These are phyloP conservation scores for Turritis glabra DNA, from an alignment of 345 rosid genomes.

Conservation along the genomic window DNA sequence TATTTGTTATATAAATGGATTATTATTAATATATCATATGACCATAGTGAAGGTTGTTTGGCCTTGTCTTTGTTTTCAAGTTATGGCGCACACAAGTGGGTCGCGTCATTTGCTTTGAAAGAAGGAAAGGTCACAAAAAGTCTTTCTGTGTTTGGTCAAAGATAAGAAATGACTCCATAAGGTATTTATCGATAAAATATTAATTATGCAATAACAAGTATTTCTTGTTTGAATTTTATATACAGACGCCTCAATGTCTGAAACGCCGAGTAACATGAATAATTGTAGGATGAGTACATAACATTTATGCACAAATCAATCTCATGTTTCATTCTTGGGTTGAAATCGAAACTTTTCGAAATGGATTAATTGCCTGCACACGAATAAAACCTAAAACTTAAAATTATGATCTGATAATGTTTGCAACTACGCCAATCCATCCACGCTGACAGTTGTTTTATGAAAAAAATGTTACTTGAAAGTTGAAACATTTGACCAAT, in stretches of 20 bases:
- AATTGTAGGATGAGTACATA: too few species aligned
- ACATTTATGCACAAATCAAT: too few species aligned
- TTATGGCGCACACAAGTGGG: conserved; percentile 1
- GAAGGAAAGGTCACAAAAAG: neutral
- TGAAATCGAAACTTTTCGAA: neutral
- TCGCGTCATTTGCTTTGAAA: conserved; percentile 9
- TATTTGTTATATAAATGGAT: neutral
- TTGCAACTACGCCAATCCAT: neutral
- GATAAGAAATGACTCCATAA: neutral
- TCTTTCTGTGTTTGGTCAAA: too few species aligned
- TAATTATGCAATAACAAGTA: too few species aligned
- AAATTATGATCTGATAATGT: conserved; percentile 5
- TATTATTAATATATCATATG: neutral
- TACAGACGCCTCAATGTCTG: neutral
- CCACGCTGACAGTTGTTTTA: neutral
- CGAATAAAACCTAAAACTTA: too few species aligned
- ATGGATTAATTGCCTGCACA: neutral
- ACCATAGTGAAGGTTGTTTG: neutral
- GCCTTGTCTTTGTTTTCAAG: neutral
- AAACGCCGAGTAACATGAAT: neutral
- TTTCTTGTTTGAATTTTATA: neutral
- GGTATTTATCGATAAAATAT: neutral
- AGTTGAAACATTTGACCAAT: neutral
- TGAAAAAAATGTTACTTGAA: neutral
- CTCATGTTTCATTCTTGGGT: neutral